Evolutionary conservation across 176 grass and related monocot genomes (phyloP).

Genomic region (Stipa capillata): DNA sequence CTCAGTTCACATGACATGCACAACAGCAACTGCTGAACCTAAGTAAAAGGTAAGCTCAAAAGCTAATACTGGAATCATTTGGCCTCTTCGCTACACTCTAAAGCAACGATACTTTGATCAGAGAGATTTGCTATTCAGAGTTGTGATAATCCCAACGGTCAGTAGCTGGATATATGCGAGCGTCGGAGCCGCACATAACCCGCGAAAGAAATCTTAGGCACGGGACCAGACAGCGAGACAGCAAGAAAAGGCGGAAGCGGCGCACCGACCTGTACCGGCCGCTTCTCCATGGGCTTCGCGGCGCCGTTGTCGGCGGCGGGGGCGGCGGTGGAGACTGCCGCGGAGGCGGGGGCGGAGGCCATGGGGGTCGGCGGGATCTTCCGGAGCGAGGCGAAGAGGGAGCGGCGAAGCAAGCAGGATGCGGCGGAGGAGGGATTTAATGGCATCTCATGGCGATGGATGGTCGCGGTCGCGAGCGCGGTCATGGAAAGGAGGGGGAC

Average conservation of each 20-base stretch:
- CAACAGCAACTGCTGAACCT: neutral
- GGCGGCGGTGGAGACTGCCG: slow-evolving; percentile 20
- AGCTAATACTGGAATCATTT: neutral
- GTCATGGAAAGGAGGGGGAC: slow-evolving; percentile 4
- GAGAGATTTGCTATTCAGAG: neutral
- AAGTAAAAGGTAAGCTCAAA: neutral
- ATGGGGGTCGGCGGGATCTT: slow-evolving; percentile 1
- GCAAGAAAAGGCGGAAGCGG: neutral
- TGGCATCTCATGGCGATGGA: slow-evolving; percentile 36
- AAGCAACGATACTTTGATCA: neutral
- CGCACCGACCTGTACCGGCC: slow-evolving; percentile 35
- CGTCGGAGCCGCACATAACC: neutral
- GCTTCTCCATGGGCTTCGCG: slow-evolving; percentile 19
- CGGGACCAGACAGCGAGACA: neutral
- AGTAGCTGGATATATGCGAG: neutral
- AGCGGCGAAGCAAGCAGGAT: slow-evolving; percentile 23
- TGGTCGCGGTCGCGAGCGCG: neutral
- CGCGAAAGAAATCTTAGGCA: neutral
- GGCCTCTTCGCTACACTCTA: neutral
- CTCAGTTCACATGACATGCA: neutral
- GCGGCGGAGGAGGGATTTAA: slow-evolving; percentile 15
- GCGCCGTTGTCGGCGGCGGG: slow-evolving; percentile 16
- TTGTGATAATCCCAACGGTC: neutral
- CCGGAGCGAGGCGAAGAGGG: slow-evolving; percentile 25
- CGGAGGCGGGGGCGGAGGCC: slow-evolving; percentile 11